Base-by-base conservation (phyloP, 495 filamentous ascomycete genomes). In the Penicillium turbatum region DNA sequence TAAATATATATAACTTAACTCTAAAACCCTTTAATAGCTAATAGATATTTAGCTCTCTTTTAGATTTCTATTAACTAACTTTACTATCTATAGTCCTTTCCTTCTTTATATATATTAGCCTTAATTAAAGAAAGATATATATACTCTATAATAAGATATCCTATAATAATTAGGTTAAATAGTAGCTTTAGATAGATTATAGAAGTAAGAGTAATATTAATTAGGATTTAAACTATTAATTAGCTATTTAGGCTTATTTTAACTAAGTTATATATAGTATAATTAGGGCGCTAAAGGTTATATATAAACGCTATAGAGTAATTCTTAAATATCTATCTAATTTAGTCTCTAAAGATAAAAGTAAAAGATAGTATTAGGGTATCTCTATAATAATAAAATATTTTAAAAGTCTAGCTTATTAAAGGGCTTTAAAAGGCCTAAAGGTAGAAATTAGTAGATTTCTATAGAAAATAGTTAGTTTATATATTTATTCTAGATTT, bases 181-280 rank as follows among this genome's bases (percentile, higher is more conserved):
- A 27, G 41, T 43, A 26, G 24, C n/a, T 13, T 26, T 27, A 13
- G 1, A 42, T 26, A 27, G 10, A 27, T 27, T 16, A 15, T 16
- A 15, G 24, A n/a, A 42, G 7, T 16, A 15, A 13, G 27, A 42
- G 13, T 26, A 15, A 42, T 21, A 44, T 17, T 31, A 44, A 44
- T 17, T 44, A 44, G 41, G 39, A 44, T 44, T 31, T 31, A 44
- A 44, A 31, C 31, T 17, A 44, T 31, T 31, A 31, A 44, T 44
- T 17, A 31, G 27, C 17, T 44, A 31, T 44, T 10, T 44, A 17
- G n/a, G 13, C 7, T 17, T 31, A 44, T 17, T 31, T 26, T 31
- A 44, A n/a, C 27, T 30, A 10, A 44, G 31, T 27, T 44, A 44
- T 31, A 31, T 17, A 17, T 31, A 44, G 41, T 17, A 31, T 17